These are phyloP conservation scores for Blastocystis sp. DNA, from an alignment of 352 stramenopile species.

Conservation along the genomic window DNA sequence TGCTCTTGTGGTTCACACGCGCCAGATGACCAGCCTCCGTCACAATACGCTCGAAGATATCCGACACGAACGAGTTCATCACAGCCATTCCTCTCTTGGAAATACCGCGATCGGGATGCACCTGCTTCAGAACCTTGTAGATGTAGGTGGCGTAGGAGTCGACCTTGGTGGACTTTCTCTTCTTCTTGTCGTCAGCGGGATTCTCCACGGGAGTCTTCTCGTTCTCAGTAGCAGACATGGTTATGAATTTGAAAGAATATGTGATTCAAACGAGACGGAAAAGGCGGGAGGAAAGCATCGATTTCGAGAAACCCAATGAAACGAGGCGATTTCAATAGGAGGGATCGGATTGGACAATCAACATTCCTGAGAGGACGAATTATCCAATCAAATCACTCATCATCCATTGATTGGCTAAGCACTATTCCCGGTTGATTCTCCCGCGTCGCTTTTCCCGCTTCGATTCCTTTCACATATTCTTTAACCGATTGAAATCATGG, in stretches of 20 bases:
- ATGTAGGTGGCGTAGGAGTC: conserved; percentile 79
- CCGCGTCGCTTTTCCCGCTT: not conserved
- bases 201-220: not conserved
- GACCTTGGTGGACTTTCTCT: conserved; percentile 70
- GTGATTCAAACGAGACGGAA: not conserved
- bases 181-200: conserved; percentile 62
- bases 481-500: not conserved
- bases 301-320: not conserved
- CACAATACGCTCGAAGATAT: conserved; percentile 91
- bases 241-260: not conserved
- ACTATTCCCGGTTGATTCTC: too few relatives aligned
- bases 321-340: not conserved
- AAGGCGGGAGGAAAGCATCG: too few relatives aligned
- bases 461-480: not conserved
- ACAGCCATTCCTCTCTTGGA: conserved; percentile 88
- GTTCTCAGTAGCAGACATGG: not conserved
- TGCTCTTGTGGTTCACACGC: conserved; percentile 93
- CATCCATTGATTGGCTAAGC: too few relatives aligned
- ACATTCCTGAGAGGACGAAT: too few relatives aligned
- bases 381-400: too few relatives aligned
- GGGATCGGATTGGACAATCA: not conserved
- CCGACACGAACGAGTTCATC: conserved; percentile 96
- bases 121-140: conserved; percentile 82
- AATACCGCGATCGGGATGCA: conserved; percentile 90
- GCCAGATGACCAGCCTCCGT: conserved; percentile 81